A percentile compares a stretch with the other conserved stretches of the same genome.
phyloP scores from a whole-genome alignment of 1,284 basidiomycete genomes.

The Coniferiporia sulphurascens region DNA sequence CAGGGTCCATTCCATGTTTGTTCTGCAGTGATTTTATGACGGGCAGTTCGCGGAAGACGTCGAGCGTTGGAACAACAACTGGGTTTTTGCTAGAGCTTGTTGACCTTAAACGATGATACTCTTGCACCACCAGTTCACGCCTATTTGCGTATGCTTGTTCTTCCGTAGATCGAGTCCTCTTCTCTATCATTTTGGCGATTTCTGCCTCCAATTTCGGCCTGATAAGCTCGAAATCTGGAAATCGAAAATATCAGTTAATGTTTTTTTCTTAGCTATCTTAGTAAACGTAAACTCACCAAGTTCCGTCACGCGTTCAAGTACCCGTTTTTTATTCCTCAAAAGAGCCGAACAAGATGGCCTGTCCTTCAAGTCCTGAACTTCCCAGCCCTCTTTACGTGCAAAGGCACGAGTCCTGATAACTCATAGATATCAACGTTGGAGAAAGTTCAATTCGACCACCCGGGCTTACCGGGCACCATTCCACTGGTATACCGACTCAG shows the following conservation, averaged over 20 bases:
- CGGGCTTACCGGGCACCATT: neutral
- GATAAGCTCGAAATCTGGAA: slow-evolving; percentile 27
- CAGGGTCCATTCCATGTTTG: slow-evolving; percentile 5
- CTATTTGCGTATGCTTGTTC: slow-evolving; percentile 25
- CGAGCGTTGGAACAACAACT: slow-evolving; percentile 35
- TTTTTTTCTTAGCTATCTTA: neutral
- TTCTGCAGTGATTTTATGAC: slow-evolving; percentile 36
- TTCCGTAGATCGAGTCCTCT: slow-evolving; percentile 24
- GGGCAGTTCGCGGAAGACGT: slow-evolving; percentile 41
- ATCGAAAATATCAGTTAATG: neutral
- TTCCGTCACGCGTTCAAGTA: slow-evolving; percentile 32
- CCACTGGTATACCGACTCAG: too few relatives aligned
- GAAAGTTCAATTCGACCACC: neutral
- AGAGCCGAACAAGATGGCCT: slow-evolving; percentile 34
- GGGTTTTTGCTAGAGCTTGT: slow-evolving; percentile 2
- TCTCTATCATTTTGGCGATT: slow-evolving; percentile 26
- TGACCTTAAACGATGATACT: slow-evolving; percentile 33
- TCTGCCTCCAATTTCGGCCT: slow-evolving; percentile 29
- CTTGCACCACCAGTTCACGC: slow-evolving; percentile 27
- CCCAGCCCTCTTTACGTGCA: slow-evolving; percentile 36
- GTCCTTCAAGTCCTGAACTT: slow-evolving; percentile 32
- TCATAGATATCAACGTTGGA: neutral
- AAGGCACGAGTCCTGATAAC: slow-evolving; percentile 30
- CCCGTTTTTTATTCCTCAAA: slow-evolving; percentile 28
- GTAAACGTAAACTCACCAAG: slow-evolving; percentile 36